Conservation (phyloP, 2,329 filamentous ascomycete species). For the Alternaria rosae region DNA sequence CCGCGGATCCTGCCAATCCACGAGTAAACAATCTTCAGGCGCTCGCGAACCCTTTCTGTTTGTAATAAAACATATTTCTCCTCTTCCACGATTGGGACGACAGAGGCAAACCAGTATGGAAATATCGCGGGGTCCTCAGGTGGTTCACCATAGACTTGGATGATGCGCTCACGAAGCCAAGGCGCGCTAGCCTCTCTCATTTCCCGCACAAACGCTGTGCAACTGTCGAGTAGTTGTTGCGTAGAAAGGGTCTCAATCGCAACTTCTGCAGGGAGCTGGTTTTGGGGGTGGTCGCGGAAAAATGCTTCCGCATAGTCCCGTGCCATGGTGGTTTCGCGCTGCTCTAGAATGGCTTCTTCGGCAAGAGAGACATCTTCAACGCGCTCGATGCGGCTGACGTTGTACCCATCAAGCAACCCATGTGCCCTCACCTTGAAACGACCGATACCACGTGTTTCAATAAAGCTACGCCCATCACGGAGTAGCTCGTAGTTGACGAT, state of each 20-base stretch:
- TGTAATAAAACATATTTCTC: slow-evolving; percentile 81
- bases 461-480: slow-evolving; percentile 79
- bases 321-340: slow-evolving; percentile 65
- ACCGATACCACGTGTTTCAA: slow-evolving; percentile 79
- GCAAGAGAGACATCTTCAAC: slow-evolving; percentile 82
- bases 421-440: slow-evolving; percentile 76
- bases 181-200: slow-evolving; percentile 73
- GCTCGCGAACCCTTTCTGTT: slow-evolving; percentile 77
- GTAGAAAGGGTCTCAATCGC: slow-evolving; percentile 70
- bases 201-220: slow-evolving; percentile 70
- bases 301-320: slow-evolving; percentile 45
- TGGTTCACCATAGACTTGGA: slow-evolving; percentile 77
- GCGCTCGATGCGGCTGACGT: slow-evolving; percentile 76
- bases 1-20: slow-evolving; percentile 80
- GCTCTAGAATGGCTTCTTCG: slow-evolving; percentile 80
- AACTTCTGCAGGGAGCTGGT: slow-evolving; percentile 30
- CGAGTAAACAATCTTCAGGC: slow-evolving; percentile 80
- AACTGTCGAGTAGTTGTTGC: slow-evolving; percentile 70
- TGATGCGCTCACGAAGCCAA: slow-evolving; percentile 77
- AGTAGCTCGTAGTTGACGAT: slow-evolving; percentile 78
- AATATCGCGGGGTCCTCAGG: slow-evolving; percentile 79
- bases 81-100: slow-evolving; percentile 76
- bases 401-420: slow-evolving; percentile 75
- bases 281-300: slow-evolving; percentile 44
- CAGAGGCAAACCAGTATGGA: slow-evolving; percentile 89